Base-by-base conservation (phyloP, 352 stramenopile species). In the Pythium diclinum region DNA sequence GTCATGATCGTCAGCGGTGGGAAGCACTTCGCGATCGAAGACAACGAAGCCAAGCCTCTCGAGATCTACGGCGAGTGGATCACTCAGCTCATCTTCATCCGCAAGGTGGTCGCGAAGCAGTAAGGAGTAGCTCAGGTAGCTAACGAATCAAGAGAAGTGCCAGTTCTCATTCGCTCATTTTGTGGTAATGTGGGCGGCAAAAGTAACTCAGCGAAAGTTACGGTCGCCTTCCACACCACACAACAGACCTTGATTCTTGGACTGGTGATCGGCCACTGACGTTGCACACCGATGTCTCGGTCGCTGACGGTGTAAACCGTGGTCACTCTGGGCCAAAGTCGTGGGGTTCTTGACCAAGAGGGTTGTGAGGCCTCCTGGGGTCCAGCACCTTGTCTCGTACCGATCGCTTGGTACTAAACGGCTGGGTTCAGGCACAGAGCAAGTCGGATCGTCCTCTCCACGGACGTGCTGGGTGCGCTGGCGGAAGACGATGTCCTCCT, bases 161-260 rank as follows among this genome's bases (percentile, higher is more conserved):
- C n/a, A n/a, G n/a, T n/a, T n/a, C n/a, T n/a, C n/a, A n/a, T n/a
- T n/a, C n/a, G n/a, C n/a, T n/a, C n/a, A n/a, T n/a, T n/a, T n/a
- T 53, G 46, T 53, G 46, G 46, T 33, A 53, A 53, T 53, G 46
- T 1, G 46, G 46, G n/a, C 9, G 46, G 46, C 19, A 6, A 8
- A 30, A 33, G 17, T 3, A 33, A 19, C 46, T 51, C 46, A 53
- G 46, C 46, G 46, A 53, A 53, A 53, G 46, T 19, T 53, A 13
- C 3, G 17, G 23, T 14, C 44, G 44, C 44, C 44, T 53, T 17
- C 19, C 46, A 28, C 44, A 51, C 44, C 44, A 51, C 46, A 6
- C 46, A 33, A 53, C 46, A 53, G 46, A 53, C 23, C 40, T 53
- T 53, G 25, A 19, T 53, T 53, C 46, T 53, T 53, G 25, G 46